phyloP scores from a whole-genome alignment of 768 basidiomycete genomes.

The Sporobolomyces pararoseus region DNA sequence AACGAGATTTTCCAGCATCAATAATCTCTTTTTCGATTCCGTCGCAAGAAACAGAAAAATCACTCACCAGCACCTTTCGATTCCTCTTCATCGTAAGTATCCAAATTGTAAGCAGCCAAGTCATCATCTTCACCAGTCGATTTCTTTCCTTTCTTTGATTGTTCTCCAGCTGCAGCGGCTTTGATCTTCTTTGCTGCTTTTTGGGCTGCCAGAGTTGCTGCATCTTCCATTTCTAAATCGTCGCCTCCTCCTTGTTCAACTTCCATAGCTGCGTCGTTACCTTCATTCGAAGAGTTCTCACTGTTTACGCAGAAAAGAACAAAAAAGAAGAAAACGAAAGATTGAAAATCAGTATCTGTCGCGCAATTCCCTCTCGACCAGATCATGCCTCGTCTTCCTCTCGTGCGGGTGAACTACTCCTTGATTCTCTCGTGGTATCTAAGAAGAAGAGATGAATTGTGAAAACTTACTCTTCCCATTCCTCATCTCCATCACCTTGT shows the following conservation, averaged over 20 bases:
- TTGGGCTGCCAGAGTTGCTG: constrained; percentile 20
- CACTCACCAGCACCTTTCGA: constrained; percentile 49
- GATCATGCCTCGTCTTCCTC: neutral
- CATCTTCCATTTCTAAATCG: constrained; percentile 52
- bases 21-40: too few species aligned
- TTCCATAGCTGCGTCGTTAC: constrained; percentile 51
- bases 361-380: neutral
- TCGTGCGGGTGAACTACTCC: neutral
- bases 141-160: constrained; percentile 47
- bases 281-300: constrained; percentile 48
- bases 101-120: constrained; percentile 80
- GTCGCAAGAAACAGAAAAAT: neutral
- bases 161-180: constrained; percentile 47
- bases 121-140: constrained; percentile 58
- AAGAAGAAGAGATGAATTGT: neutral
- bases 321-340: too few species aligned
- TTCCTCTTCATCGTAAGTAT: constrained; percentile 83
- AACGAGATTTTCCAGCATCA: neutral
- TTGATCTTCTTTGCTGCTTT: constrained; percentile 40
- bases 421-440: too few species aligned
- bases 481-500: constrained; percentile 56
- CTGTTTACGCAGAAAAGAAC: neutral
- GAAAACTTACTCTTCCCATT: constrained; percentile 82
- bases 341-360: neutral
- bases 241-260: constrained; percentile 60